phyloP scores from a whole-genome alignment of 2,329 filamentous ascomycete species.

The Allantophomopsis cytisporea region DNA sequence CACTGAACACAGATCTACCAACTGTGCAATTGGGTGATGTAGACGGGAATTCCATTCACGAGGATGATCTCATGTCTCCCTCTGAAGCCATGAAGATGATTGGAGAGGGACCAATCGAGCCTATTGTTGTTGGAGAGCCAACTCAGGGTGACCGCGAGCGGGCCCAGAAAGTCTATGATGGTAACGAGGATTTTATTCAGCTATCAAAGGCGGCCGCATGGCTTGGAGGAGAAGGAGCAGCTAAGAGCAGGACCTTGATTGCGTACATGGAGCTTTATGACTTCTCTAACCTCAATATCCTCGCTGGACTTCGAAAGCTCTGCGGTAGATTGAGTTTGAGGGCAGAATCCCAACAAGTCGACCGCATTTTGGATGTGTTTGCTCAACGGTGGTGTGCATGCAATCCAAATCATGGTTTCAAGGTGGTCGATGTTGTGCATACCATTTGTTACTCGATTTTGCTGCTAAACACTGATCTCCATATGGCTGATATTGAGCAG shows the following conservation, averaged over 20 bases:
- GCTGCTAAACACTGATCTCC: conserved; percentile 88
- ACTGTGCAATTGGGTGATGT: conserved; percentile 34
- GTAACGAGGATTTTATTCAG: conserved; percentile 66
- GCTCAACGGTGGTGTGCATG: conserved; percentile 86
- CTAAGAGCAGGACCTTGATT: conserved; percentile 41
- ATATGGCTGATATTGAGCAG: conserved; percentile 85
- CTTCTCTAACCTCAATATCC: conserved; percentile 68
- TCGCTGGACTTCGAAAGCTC: conserved; percentile 64
- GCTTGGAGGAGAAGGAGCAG: conserved; percentile 55
- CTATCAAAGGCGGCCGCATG: conserved; percentile 75
- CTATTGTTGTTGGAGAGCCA: too few species aligned
- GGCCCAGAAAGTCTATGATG: conserved; percentile 73
- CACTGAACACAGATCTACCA: conserved; percentile 26
- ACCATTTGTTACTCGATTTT: conserved; percentile 95
- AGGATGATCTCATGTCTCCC: not conserved
- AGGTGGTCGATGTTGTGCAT: conserved; percentile 81
- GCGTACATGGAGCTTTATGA: conserved; percentile 93
- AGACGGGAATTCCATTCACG: conserved; percentile 16
- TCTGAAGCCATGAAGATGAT: not conserved
- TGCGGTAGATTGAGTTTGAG: conserved; percentile 73
- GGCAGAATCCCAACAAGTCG: conserved; percentile 92
- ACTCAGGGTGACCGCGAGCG: conserved; percentile 54
- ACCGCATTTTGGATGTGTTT: conserved; percentile 83
- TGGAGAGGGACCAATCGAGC: not conserved
- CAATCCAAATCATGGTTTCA: conserved; percentile 89